Conservation (phyloP, 805 yeast genomes). For the Nakazawaea ernobii region DNA sequence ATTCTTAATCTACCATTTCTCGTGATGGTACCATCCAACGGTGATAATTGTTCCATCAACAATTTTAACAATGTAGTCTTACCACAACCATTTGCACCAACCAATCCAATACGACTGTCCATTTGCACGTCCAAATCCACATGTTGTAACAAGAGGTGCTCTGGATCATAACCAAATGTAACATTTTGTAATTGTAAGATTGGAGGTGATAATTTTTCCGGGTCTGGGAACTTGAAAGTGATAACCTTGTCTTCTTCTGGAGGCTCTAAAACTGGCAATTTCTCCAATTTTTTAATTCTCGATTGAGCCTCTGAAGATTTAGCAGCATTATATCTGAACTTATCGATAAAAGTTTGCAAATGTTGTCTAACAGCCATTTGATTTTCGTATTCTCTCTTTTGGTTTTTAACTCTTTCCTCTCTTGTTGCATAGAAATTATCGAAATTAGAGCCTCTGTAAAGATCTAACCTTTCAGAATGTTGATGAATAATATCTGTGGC, state of each 20-base stretch:
- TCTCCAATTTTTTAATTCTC: slow-evolving; percentile 93
- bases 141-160: slow-evolving; percentile 57
- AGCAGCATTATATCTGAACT: slow-evolving; percentile 95
- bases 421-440: slow-evolving; percentile 89
- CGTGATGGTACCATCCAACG: slow-evolving; percentile 72
- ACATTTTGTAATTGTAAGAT: slow-evolving; percentile 84
- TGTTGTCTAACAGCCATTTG: slow-evolving; percentile 96
- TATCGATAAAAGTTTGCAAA: slow-evolving; percentile 91
- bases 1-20: slow-evolving; percentile 83
- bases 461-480: slow-evolving; percentile 94
- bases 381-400: slow-evolving; percentile 90
- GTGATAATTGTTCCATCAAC: slow-evolving; percentile 70
- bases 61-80: slow-evolving; percentile 90
- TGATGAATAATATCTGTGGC: slow-evolving; percentile 98
- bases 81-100: slow-evolving; percentile 99
- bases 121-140: slow-evolving; percentile 89
- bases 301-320: slow-evolving; percentile 97
- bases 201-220: slow-evolving; percentile 90
- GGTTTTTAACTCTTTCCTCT: slow-evolving; percentile 92
- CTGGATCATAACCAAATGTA: slow-evolving; percentile 73
- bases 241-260: slow-evolving; percentile 89
- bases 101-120: slow-evolving; percentile 93
- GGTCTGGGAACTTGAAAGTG: slow-evolving; percentile 90
- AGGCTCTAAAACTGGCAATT: slow-evolving; percentile 85
- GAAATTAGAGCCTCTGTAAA: slow-evolving; percentile 90